Base-by-base conservation (phyloP, 768 basidiomycete species). In the Austroboletus eburneus region DNA sequence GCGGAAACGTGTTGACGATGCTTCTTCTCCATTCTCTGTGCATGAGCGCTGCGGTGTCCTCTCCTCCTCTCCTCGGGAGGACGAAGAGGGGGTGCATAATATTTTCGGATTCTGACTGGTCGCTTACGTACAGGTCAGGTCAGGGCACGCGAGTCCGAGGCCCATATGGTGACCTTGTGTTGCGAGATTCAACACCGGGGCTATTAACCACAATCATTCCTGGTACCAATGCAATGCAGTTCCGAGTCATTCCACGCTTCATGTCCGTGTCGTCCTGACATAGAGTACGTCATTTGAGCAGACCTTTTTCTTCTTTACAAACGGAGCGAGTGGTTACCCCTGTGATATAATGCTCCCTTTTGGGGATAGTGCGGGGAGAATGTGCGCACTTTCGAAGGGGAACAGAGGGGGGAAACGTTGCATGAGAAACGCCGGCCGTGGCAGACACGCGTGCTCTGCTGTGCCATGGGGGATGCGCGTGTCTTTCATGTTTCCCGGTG, bases 401-500 rank as follows among this genome's bases (percentile, higher is more conserved):
- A 40, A 37, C 37, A 36, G 42, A 30, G 39, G 34, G 22, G 33
- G 34, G n/a, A 23, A 45, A 45, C 39, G 43, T 55, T 56, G 57
- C 13, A 18, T 12, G 27, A 46, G 36, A 40, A 30, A 33, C 8
- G 43, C 17, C 17, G 33, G 34, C 49, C 55, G 50, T 63, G 62
- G 55, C 42, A 22, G 48, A 57, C 55, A n/a, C n/a, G 46, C 62
- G 62, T 64, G 62, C 43, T 46, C 59, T 64, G 62, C 43, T 46
- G 50, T 63, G 54, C 56, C 61, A 50, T 63, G 56, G 61, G 51
- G 56, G 40, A 62, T 51, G 48, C 54, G 49, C 57, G 54, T 52
- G 39, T 51, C 39, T 43, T 43, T 48, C 40, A 44, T 51, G 49
- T 55, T 17, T 33, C 23, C 40, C 12, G 46, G 36, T 54, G 53